Evolutionary conservation across 2,329 filamentous ascomycete species (phyloP), one percentile per base, ranked within the genome.

Genomic region (Akanthomyces muscarius): DNA sequence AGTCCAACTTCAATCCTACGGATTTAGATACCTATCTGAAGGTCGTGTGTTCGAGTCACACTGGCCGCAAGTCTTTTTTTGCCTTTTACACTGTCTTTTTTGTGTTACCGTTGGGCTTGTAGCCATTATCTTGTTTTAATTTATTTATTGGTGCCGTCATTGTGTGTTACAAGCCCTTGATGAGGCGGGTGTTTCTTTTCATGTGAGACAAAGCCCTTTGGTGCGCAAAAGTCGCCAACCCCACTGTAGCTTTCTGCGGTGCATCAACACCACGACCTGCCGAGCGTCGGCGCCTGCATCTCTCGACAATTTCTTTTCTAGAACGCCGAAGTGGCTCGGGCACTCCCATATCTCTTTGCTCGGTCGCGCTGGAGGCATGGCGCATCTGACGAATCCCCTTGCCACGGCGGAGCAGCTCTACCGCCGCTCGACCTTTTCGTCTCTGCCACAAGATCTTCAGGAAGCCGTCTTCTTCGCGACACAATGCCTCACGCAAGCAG

Each of bases 401-500:
- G 89, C 88, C 18, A 89, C 89, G 36, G 78, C 86, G n/a, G 82
- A 84, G 41, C 90, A 94, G 74, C 81, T 95, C 16, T 84, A 82
- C 67, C 73, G 81, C 71, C 77, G 83, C 70, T 71, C 83, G 68
- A 73, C 82, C 64, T 73, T 87, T 76, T 74, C 85, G 76, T 73
- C 80, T 69, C 74, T 93, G 2, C 88, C 90, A 1, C 76, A 77
- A 38, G 87, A 91, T 66, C 79, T 94, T 16, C 89, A 91, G 73
- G 87, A 90, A 71, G 83, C 85, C 66, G 80, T 93, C 66, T 88
- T 89, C 69, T 89, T 88, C 73, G 83, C 88, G 61, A 88, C 89
- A 42, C 87, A 90, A 72, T 84, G 85, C 68, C 83, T 94, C 50
- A 91, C 89, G 3, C 91, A 95, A 75, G 86, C 89, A 25, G 89